Conservation (phyloP, 2,329 filamentous ascomycete species). For the Raffaelea albimanens region DNA sequence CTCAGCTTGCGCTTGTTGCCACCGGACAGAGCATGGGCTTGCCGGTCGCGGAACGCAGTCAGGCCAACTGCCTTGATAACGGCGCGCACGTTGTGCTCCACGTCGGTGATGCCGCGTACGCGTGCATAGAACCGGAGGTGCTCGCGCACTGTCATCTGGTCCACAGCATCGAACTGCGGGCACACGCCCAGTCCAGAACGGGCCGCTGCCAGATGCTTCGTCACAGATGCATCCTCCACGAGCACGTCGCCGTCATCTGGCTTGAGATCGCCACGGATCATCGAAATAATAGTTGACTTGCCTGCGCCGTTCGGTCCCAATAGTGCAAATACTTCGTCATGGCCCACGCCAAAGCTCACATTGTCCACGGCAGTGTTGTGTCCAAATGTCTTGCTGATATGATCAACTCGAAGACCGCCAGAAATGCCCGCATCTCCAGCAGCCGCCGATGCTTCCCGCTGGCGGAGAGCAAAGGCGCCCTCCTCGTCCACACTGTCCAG, state of each 20-base stretch:
- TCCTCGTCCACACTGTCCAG: constrained; percentile 34
- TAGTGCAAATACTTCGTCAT: constrained; percentile 78
- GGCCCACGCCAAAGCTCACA: constrained; percentile 70
- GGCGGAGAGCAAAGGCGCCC: too few relatives aligned
- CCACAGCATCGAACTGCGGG: constrained; percentile 80
- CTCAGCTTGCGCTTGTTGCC: constrained; percentile 92
- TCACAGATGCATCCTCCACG: constrained; percentile 69
- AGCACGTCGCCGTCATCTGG: constrained; percentile 72
- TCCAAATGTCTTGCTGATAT: constrained; percentile 73
- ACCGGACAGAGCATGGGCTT: constrained; percentile 72
- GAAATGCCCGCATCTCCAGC: not conserved
- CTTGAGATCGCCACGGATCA: constrained; percentile 80
- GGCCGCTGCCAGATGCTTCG: constrained; percentile 60
- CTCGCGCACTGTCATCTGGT: constrained; percentile 81
- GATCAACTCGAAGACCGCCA: constrained; percentile 70
- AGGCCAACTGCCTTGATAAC: constrained; percentile 78
- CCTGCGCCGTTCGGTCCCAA: constrained; percentile 87
- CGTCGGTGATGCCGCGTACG: constrained; percentile 66
- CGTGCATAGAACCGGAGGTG: constrained; percentile 83
- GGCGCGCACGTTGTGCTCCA: constrained; percentile 67
- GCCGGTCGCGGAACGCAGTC: constrained; percentile 57
- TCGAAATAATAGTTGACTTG: constrained; percentile 80
- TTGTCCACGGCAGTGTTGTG: constrained; percentile 76
- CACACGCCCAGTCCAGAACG: constrained; percentile 80
- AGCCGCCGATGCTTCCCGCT: not conserved